Conservation (phyloP, 108 stramenopile species). For the Skeletonema tropicum region DNA sequence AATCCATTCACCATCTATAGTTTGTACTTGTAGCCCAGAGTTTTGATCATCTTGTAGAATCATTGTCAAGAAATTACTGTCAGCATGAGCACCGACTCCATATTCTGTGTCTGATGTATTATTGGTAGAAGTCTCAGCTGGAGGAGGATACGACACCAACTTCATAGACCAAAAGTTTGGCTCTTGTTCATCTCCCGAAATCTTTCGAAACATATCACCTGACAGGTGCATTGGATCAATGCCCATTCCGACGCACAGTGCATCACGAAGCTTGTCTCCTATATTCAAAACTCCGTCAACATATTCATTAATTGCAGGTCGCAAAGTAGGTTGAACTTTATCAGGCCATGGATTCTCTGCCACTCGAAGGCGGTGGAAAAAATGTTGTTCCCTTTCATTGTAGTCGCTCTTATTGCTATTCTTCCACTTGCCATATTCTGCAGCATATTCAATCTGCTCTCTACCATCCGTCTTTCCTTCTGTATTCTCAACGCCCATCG, state of each 20-base stretch:
- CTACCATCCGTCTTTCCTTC: conserved; percentile 65
- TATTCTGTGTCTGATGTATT: conserved; percentile 18
- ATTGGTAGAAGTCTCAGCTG: not conserved
- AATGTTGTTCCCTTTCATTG: conserved; percentile 5
- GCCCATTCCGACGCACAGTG: conserved; percentile 59
- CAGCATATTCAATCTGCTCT: conserved; percentile 76
- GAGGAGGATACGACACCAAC: conserved; percentile 64
- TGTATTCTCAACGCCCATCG: conserved; percentile 74
- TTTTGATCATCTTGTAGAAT: conserved; percentile 55
- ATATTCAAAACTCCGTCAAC: conserved; percentile 43
- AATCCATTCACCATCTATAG: conserved; percentile 56
- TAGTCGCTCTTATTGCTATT: not conserved
- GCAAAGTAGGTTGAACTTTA: conserved; percentile 48
- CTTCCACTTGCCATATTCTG: conserved; percentile 36
- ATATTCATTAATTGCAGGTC: conserved; percentile 45
- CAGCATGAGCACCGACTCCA: conserved; percentile 76
- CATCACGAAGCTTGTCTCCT: conserved; percentile 55
- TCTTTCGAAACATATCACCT: conserved; percentile 24
- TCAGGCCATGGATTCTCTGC: conserved; percentile 66
- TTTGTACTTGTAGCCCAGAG: conserved; percentile 67
- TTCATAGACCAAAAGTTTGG: conserved; percentile 70
- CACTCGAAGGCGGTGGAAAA: conserved; percentile 54
- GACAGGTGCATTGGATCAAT: conserved; percentile 40
- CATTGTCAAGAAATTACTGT: conserved; percentile 69
- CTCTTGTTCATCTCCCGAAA: conserved; percentile 26